Percentiles rank a stretch among this genome's conserved stretches.
phyloP scores from a whole-genome alignment of 177 flowering plant species.

The Tripterygium wilfordii region DNA sequence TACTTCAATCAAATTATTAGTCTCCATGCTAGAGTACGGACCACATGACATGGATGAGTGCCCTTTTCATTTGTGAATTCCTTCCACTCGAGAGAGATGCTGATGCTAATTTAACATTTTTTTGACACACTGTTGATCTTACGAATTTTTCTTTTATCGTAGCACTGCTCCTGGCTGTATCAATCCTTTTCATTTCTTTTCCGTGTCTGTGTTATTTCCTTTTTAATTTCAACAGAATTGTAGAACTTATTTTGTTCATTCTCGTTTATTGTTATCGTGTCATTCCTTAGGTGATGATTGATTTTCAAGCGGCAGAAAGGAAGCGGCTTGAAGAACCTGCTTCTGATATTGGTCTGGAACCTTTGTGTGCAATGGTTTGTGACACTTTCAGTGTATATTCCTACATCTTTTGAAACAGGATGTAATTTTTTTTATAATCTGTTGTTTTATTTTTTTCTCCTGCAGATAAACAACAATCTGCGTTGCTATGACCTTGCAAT shows the following conservation, averaged over 20 bases:
- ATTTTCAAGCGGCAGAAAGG: slow-evolving; percentile 98
- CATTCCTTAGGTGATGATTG: slow-evolving; percentile 77
- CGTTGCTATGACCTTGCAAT: slow-evolving; percentile 97
- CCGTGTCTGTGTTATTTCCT: too few relatives aligned
- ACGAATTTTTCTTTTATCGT: too few relatives aligned
- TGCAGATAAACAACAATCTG: slow-evolving; percentile 90
- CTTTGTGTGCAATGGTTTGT: slow-evolving; percentile 91
- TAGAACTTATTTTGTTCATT: not conserved
- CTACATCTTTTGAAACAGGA: too few relatives aligned
- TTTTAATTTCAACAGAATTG: not conserved
- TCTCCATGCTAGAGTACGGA: too few relatives aligned
- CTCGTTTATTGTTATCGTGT: not conserved
- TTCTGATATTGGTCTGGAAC: slow-evolving; percentile 93
- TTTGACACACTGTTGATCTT: too few relatives aligned
- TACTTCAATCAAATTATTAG: not conserved
- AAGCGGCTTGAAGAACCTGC: slow-evolving; percentile 88
- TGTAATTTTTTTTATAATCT: not conserved
- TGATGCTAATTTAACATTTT: too few relatives aligned
- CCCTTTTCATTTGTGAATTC: too few relatives aligned
- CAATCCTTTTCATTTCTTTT: not conserved
- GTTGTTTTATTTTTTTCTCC: not conserved
- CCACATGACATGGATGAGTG: too few relatives aligned
- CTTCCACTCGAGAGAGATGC: too few relatives aligned
- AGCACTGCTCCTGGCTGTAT: not conserved
- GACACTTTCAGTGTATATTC: slow-evolving; percentile 3